Base-by-base conservation (phyloP, 2,329 filamentous ascomycete genomes). In the Fusarium denticulatum region DNA sequence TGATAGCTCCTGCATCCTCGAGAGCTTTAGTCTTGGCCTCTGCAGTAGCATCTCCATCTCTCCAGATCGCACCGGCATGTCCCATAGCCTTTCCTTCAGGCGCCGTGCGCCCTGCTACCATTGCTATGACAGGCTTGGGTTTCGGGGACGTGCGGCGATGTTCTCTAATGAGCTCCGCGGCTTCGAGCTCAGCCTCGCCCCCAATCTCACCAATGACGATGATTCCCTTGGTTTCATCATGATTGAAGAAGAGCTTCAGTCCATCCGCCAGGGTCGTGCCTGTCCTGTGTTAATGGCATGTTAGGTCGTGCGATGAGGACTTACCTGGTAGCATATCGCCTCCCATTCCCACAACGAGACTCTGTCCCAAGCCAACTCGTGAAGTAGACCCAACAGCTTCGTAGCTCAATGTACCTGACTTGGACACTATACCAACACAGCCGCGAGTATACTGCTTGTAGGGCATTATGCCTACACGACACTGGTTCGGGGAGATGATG, bases 351-450 rank as follows among this genome's bases (percentile, higher is more conserved):
- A 95, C 90, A 46, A 92, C 93, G 12, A 95, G 83, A 77, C 92
- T 94, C 80, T 96, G 93, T 0, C 93, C 93, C 2, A 95, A 83
- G 0, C 93, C 93, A n/a, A 89, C 91, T 69, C 90, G 86, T 12
- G 92, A 93, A 30, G 93, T 90, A 4, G 92, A 91, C 0, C 91
- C 93, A 2, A 95, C 93, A 5, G 93, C 90, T 80, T 96, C 93
- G 77, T 95, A 96, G 69, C 92, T 94, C 45, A 96, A 83, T 1
- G 93, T 96, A 2, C 93, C 93, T 1, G 92, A 94, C 79, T 94
- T 95, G n/a, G 92, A 92, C 7, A 94, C 89, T 61, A 96, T 93
- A 5, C 93, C 93, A 28, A 96, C 85, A 64, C 89, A 88, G 1
- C 93, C 93, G 2, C 89, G 87, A 3, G 61, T 68, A 32, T 83